phyloP scores from a whole-genome alignment of 345 rosid genomes.

The Eucalyptus globulus region DNA sequence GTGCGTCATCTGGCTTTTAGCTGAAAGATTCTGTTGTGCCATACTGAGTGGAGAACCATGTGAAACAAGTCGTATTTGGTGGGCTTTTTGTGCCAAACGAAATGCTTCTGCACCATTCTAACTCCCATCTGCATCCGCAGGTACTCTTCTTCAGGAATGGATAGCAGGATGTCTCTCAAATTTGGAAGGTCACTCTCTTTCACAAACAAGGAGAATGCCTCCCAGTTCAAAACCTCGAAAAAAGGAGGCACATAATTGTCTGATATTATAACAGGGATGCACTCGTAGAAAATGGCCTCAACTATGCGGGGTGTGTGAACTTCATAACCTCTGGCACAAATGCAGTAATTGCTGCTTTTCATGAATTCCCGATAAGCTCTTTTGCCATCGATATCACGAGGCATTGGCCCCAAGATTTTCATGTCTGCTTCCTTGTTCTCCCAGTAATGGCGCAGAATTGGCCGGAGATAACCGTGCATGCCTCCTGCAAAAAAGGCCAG shows the following conservation, averaged over 20 bases:
- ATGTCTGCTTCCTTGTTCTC: conserved; percentile 63
- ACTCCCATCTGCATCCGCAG: conserved; percentile 52
- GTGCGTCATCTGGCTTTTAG: conserved; percentile 18
- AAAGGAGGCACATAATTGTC: conserved; percentile 89
- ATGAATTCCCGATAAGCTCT: conserved; percentile 54
- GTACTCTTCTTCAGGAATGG: conserved; percentile 56
- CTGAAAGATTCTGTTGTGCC: conserved; percentile 60
- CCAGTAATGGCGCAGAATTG: conserved; percentile 53
- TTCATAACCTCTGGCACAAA: conserved; percentile 86
- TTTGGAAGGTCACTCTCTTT: conserved; percentile 61
- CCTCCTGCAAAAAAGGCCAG: conserved; percentile 93
- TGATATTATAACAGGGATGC: conserved; percentile 81
- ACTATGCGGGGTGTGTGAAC: conserved; percentile 84
- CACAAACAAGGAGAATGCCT: conserved; percentile 62
- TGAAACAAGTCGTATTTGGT: conserved; percentile 65
- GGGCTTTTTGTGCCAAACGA: conserved; percentile 79
- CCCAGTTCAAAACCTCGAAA: conserved; percentile 80
- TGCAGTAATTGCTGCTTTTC: conserved; percentile 86
- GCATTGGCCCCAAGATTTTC: conserved; percentile 73
- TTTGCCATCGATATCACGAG: conserved; percentile 47
- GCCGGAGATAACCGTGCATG: conserved; percentile 78
- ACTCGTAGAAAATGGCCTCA: conserved; percentile 64
- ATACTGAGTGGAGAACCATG: conserved; percentile 76
- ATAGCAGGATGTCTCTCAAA: conserved; percentile 52
- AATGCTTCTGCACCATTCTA: conserved; percentile 67